Conservation (phyloP, 2,329 filamentous ascomycete species). For the Gnomoniopsis sp. region DNA sequence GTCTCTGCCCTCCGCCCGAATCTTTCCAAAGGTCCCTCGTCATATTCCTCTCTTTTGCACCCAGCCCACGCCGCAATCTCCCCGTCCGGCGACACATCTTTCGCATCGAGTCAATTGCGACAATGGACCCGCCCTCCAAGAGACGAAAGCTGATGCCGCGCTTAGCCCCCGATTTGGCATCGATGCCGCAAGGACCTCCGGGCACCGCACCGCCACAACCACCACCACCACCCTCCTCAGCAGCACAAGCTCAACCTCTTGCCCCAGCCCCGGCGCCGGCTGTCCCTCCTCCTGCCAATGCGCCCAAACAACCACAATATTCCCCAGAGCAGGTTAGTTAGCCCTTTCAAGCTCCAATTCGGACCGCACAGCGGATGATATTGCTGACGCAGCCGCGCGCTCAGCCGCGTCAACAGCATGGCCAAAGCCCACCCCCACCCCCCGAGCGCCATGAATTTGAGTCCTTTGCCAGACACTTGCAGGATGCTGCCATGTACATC, state of each 20-base stretch:
- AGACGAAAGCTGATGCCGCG: background rate
- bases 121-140: background rate
- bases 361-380: background rate
- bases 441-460: slow-evolving; percentile 61
- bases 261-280: background rate
- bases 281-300: slow-evolving; percentile 2
- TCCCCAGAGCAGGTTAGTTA: slow-evolving; percentile 20
- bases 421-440: slow-evolving; percentile 20
- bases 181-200: background rate
- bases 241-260: background rate
- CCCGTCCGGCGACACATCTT: too few relatives aligned
- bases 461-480: slow-evolving; percentile 63
- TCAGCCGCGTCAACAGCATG: slow-evolving; percentile 16
- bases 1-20: too few relatives aligned
- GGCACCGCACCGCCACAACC: background rate
- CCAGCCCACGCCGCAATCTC: too few relatives aligned
- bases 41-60: too few relatives aligned
- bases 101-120: background rate
- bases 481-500: slow-evolving; percentile 66
- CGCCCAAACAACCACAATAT: slow-evolving; percentile 17
- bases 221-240: background rate
- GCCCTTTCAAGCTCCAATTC: background rate
- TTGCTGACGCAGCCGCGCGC: slow-evolving; percentile 1
- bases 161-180: background rate
- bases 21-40: too few relatives aligned